Evolutionary conservation across 495 filamentous ascomycete genomes (phyloP), one percentile per base, ranked within the genome.

Genomic region (Penicillium robsamsonii): DNA sequence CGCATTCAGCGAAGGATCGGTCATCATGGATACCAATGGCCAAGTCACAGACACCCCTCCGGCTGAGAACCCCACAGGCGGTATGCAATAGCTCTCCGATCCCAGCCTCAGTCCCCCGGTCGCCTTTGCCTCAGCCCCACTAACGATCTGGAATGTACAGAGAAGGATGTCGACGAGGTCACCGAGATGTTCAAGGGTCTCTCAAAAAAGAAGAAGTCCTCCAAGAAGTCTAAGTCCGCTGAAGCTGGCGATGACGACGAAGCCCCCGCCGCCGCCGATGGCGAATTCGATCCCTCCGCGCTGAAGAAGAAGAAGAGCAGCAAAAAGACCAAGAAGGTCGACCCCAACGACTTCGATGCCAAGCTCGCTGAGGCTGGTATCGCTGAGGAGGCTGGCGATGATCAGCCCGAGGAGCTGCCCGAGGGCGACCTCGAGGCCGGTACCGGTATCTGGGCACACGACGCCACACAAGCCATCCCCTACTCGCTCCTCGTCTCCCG

Each of bases 401-500:
- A 79, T 52, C 77, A 83, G 22, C 72, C 66, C 48, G 81, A 70
- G 50, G 78, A 79, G 59, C 55, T 82, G 3, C 74, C 75, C 25
- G 79, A 83, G 61, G 95, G 92, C 56, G 93, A 97, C 62, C 83
- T 88, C 77, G 84, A 90, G 56, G 84, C 90, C 63, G 95, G 95
- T 33, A 97, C 93, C 22, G 95, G 95, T 57, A 89, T 98, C 72
- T 97, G 93, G 92, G 73, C 79, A 56, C 91, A 96, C 75, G 84
- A 91, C 66, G 83, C 86, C 57, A 85, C 82, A 41, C 81, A 84
- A 64, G 67, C 84, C 43, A 88, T 97, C 71, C 85, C 80, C 68
- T 97, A 96, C 82, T 81, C 87, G 64, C 80, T 90, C 25, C 85
- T 97, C 44, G 84, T 97, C 55, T 79, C 77, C 59, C 87, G 94